These are phyloP conservation scores for Eurotiales sp. DNA, from an alignment of 2,329 filamentous ascomycete species.

Conservation along the genomic window DNA sequence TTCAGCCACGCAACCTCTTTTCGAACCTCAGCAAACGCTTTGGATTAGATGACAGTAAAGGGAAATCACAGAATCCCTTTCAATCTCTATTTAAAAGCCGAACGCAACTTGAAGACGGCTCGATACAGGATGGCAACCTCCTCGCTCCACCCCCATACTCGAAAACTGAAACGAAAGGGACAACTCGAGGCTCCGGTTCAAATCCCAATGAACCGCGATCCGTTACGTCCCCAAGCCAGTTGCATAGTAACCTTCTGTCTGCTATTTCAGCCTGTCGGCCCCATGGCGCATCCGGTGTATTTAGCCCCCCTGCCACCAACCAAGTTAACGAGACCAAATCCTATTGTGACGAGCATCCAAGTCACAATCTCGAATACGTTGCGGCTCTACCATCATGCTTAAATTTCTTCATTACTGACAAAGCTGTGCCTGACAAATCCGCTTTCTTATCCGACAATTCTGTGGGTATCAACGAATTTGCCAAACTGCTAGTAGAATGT, in stretches of 20 bases:
- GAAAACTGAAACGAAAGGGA: constrained; percentile 27
- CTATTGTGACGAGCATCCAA: constrained; percentile 77
- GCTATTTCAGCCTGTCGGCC: constrained; percentile 76
- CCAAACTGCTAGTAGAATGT: constrained; percentile 64
- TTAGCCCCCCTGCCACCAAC: constrained; percentile 66
- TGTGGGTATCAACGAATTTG: constrained; percentile 65
- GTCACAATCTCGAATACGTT: constrained; percentile 67
- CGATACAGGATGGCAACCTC: constrained; percentile 15
- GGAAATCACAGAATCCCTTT: constrained; percentile 15
- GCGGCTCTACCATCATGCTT: constrained; percentile 68
- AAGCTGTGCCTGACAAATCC: constrained; percentile 48
- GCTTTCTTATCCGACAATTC: constrained; percentile 61
- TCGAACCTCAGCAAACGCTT: constrained; percentile 65
- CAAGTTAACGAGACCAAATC: constrained; percentile 76
- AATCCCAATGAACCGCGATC: constrained; percentile 30
- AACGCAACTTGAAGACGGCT: constrained; percentile 20
- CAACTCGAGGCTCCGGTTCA: constrained; percentile 15
- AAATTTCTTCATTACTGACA: constrained; percentile 69
- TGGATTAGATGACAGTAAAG: constrained; percentile 55
- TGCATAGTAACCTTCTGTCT: constrained; percentile 57
- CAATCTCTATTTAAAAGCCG: constrained; percentile 30
- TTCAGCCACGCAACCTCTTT: constrained; percentile 58
- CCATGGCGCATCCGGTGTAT: constrained; percentile 70
- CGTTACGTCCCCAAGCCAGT: constrained; percentile 37
- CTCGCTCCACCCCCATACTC: constrained; percentile 40